phyloP scores from a whole-genome alignment of 2,329 filamentous ascomycete species.

The Penicillium brevicompactum region DNA sequence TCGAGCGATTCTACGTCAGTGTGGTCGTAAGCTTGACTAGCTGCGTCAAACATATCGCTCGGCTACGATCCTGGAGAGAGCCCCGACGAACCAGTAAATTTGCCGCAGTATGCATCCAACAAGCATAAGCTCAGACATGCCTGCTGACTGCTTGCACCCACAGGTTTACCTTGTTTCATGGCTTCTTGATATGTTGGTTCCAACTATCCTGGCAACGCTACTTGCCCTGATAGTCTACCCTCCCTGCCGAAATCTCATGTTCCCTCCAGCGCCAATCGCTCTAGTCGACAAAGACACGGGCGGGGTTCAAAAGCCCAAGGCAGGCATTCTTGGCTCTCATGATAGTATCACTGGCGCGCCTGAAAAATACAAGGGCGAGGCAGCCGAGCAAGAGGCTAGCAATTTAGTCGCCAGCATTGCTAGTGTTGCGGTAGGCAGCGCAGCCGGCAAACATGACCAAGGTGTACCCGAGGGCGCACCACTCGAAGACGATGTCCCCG shows the following conservation, averaged over 20 bases:
- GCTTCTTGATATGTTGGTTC: slow-evolving; percentile 70
- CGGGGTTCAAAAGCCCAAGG: slow-evolving; percentile 73
- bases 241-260: slow-evolving; percentile 63
- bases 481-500: slow-evolving; percentile 59
- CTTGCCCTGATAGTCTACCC: slow-evolving; percentile 70
- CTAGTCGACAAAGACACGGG: slow-evolving; percentile 71
- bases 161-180: slow-evolving; percentile 65
- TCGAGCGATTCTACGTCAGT: slow-evolving; percentile 82
- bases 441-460: slow-evolving; percentile 75
- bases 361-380: slow-evolving; percentile 80
- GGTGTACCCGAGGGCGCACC: slow-evolving; percentile 58
- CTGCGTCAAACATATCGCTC: slow-evolving; percentile 71
- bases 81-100: slow-evolving; percentile 68
- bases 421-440: slow-evolving; percentile 71
- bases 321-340: slow-evolving; percentile 73
- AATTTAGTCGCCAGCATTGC: slow-evolving; percentile 77
- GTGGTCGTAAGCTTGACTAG: slow-evolving; percentile 68
- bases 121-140: neutral
- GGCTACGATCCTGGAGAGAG: slow-evolving; percentile 80
- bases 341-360: slow-evolving; percentile 80
- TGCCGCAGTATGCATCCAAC: slow-evolving; percentile 49
- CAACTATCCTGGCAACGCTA: slow-evolving; percentile 59
- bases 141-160: neutral
- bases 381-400: slow-evolving; percentile 78
- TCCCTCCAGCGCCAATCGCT: slow-evolving; percentile 76